These are phyloP conservation scores for Mollisia scopiformis DNA, from an alignment of 2,329 filamentous ascomycete species.

Conservation along the genomic window DNA sequence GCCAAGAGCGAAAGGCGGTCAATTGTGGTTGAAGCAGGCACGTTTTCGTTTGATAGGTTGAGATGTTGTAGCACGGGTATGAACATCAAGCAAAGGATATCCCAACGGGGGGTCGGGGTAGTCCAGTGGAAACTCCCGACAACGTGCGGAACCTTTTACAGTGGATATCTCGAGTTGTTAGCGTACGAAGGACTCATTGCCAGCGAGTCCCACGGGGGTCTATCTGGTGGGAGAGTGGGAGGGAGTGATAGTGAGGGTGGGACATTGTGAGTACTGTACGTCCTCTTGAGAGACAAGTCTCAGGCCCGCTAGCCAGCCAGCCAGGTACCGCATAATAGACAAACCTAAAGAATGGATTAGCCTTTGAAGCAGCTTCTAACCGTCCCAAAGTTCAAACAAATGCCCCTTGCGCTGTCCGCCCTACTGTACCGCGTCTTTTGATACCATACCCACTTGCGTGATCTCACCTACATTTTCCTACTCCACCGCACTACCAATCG, in stretches of 20 bases:
- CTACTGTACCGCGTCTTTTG: too few relatives aligned
- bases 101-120: slow-evolving; percentile 1
- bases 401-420: too few relatives aligned
- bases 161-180: background rate
- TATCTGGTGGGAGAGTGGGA: background rate
- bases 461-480: background rate
- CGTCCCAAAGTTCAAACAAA: too few relatives aligned
- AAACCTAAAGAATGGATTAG: background rate
- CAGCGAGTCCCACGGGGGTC: background rate
- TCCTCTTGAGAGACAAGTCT: background rate
- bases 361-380: too few relatives aligned
- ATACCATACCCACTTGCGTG: too few relatives aligned
- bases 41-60: slow-evolving; percentile 29
- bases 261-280: background rate
- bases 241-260: background rate
- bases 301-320: background rate
- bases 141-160: background rate
- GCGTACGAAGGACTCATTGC: background rate
- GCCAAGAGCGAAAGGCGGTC: slow-evolving; percentile 9
- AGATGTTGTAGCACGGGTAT: slow-evolving; percentile 2
- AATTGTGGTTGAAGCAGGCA: slow-evolving; percentile 14
- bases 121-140: slow-evolving; percentile 1
- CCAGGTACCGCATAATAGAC: background rate
- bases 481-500: background rate
- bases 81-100: background rate